Percentiles rank a stretch among this genome's conserved stretches.
These are phyloP conservation scores for Westerdykella aurantiaca DNA, from an alignment of 2,329 filamentous ascomycete genomes.

Conservation along the genomic window DNA sequence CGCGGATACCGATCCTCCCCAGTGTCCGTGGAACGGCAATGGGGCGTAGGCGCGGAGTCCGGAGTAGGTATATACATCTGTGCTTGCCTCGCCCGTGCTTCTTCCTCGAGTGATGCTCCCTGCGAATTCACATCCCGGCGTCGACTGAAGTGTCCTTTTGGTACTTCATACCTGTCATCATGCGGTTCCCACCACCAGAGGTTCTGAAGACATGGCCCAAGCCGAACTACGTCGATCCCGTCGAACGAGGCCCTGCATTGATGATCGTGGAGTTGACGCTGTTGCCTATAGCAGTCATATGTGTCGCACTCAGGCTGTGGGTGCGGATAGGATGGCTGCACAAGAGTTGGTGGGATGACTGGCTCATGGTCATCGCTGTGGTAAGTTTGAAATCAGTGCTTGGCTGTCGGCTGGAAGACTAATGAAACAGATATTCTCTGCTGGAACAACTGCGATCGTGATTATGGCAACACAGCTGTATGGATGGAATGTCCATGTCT, in stretches of 20 bases:
- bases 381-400: conserved; percentile 15
- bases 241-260: conserved; percentile 38
- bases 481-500: conserved; percentile 37
- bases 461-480: conserved; percentile 34
- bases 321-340: conserved; percentile 34
- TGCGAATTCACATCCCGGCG: conserved; percentile 14
- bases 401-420: background rate
- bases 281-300: conserved; percentile 32
- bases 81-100: conserved; percentile 22
- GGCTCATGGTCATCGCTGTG: conserved; percentile 35
- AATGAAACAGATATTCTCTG: conserved; percentile 25
- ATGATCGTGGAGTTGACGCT: conserved; percentile 38
- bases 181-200: conserved; percentile 31
- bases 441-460: conserved; percentile 28
- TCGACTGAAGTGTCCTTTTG: background rate
- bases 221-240: conserved; percentile 42
- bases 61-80: conserved; percentile 20
- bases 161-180: conserved; percentile 7
- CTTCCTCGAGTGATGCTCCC: conserved; percentile 23
- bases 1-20: background rate
- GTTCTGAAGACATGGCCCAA: conserved; percentile 38
- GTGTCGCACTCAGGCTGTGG: conserved; percentile 31
- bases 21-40: conserved; percentile 3
- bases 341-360: conserved; percentile 38
- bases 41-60: conserved; percentile 9